Base-by-base conservation (phyloP, 2,329 filamentous ascomycete species). In the Botrytis sinoallii region DNA sequence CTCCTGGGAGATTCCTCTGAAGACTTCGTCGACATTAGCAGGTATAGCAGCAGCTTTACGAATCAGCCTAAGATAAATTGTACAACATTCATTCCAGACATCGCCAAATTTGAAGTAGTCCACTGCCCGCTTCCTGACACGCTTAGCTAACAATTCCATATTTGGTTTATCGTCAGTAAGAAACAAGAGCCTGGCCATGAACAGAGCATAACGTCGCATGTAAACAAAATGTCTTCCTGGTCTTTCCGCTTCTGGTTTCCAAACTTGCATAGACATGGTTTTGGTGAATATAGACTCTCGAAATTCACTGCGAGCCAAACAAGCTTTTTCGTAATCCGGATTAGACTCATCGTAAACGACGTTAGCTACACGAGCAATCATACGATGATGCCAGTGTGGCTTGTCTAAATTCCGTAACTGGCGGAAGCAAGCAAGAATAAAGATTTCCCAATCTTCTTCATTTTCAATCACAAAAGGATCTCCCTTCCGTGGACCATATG, bases 381-480 rank as follows among this genome's bases (percentile, higher is more conserved):
- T 92, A 25, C 91, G 88, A 80, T 93, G 91, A 80, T 93, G 91
- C 91, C 91, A 93, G 76, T 91, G 90, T 4, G 90, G 88, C 80
- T 93, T 93, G 80, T 93, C 91, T 4, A 89, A 88, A 67, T 75
- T 77, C 48, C 78, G 76, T 29, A 81, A 75, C 57, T 79, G 76
- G 32, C 78, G 77, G 44, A 82, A 72, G 42, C 74, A 82, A 59
- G 85, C 84, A 22, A 91, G 82, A 61, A 92, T 85, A 78, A 90
- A 92, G 7, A 84, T 78, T 66, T 88, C 85, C 90, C 90, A 92
- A 16, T 86, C 85, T 32, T 87, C 84, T 72, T 70, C 61, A 61
- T 79, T 71, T 52, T 65, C 73, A 46, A 82, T 76, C 7, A 79
- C 76, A 35, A 81, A 75, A 14, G 75, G 55, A 59, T 80, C 78